Conservation (phyloP, 2,329 filamentous ascomycete genomes). For the Xylariaceae sp. region DNA sequence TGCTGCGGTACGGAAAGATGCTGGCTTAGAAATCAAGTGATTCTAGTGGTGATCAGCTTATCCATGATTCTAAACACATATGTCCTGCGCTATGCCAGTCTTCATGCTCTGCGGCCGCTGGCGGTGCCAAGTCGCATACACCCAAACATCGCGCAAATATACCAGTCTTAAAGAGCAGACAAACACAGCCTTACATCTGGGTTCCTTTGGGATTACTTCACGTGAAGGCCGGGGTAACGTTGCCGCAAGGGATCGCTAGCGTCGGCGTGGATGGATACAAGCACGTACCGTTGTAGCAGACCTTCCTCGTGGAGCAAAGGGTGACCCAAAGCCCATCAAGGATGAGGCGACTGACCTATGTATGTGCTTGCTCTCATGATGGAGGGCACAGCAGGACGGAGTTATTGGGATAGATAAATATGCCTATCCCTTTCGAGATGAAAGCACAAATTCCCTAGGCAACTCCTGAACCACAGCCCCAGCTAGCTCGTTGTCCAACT, state of each 20-base stretch:
- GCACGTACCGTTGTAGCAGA: slow-evolving; percentile 3
- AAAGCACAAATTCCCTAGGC: not conserved
- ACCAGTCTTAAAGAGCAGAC: not conserved
- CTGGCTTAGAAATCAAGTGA: not conserved
- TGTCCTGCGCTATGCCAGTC: not conserved
- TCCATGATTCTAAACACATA: not conserved
- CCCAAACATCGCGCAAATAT: not conserved
- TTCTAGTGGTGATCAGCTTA: not conserved
- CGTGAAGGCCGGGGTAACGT: slow-evolving; percentile 17
- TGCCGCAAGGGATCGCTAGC: slow-evolving; percentile 21
- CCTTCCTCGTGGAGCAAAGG: slow-evolving; percentile 21
- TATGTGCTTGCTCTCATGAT: not conserved
- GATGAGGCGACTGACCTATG: not conserved
- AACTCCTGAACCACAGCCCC: not conserved
- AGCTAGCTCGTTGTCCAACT: not conserved
- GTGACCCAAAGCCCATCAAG: slow-evolving; percentile 8
- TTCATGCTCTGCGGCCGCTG: not conserved
- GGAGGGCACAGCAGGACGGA: not conserved
- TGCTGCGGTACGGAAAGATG: not conserved
- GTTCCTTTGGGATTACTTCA: not conserved
- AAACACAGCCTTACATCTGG: slow-evolving; percentile 1
- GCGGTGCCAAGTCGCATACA: not conserved
- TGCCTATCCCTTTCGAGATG: not conserved
- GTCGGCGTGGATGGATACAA: not conserved
- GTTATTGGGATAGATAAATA: slow-evolving; percentile 19